Base-by-base conservation (phyloP, 2,329 filamentous ascomycete species). In the Pezicula radicicola region DNA sequence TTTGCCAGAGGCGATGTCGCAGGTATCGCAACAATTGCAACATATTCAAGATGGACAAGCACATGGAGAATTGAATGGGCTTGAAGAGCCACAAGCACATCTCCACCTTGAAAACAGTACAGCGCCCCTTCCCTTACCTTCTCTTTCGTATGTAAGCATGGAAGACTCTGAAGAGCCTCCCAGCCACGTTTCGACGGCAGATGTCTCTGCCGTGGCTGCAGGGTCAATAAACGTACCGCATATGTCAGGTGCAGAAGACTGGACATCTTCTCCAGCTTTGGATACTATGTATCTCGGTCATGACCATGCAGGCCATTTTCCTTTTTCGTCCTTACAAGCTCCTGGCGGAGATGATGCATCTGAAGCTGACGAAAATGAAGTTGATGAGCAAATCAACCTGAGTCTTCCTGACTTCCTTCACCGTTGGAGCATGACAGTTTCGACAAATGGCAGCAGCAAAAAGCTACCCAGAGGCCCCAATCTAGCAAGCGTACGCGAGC, bases 351-450 rank as follows among this genome's bases (percentile, higher is more conserved):
- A 48, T 42, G 56, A 60, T 59, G 55, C 36, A 16, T 55, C 52
- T 37, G 55, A 63, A 54, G 59, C 64, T 67, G 59, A 68, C 62
- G 43, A 52, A 33, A 15, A 42, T 56, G 58, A 63, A 66, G 65
- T 66, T 53, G 60, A 63, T 47, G 63, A 65, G 16, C 61, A 64
- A 12, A 70, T 72, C 49, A 84, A 84, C 59, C 68, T 73, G 35
- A 72, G 72, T 42, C 66, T 81, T 27, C 56, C 70, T 28, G 72
- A 78, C 36, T 83, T 83, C 57, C 68, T 84, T 30, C 68, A 71
- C 36, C 62, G 69, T 35, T 84, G 81, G 80, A 58, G 48, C 16
- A 49, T 50, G 19, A 46, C 50, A 28, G 47, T 52, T 10, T 25
- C 51, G 7, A 48, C 25, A 27, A 44, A 40, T 33, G 46, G 51